Conservation (phyloP, 345 rosid genomes). For the Trapa incisa region DNA sequence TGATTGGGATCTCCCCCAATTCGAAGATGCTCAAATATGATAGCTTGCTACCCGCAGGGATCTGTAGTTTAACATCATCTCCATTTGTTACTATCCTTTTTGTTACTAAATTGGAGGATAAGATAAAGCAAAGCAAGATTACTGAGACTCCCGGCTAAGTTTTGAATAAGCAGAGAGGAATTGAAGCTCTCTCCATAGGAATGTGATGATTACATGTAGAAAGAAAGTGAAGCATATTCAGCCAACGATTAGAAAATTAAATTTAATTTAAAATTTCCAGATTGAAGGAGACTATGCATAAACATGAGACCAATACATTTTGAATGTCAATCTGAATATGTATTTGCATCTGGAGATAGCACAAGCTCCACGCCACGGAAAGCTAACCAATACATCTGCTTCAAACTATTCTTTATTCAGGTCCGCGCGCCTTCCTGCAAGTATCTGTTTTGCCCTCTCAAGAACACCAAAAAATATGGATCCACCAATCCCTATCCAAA, state of each 20-base stretch:
- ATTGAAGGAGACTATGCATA: no score
- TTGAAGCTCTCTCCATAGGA: background rate
- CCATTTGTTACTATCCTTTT: no score
- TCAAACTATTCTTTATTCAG: conserved; percentile 6
- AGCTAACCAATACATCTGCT: background rate
- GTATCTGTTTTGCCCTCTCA: conserved; percentile 63
- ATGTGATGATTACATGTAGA: no score
- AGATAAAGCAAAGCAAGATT: background rate
- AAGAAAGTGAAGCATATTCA: no score
- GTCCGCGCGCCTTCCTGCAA: conserved; percentile 35
- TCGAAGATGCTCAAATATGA: conserved; percentile 27
- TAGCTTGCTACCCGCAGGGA: background rate
- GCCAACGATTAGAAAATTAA: no score
- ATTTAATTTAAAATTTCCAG: no score
- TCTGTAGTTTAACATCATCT: no score
- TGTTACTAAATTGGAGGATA: background rate
- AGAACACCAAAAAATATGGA: conserved; percentile 81
- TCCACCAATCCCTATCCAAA: conserved; percentile 93
- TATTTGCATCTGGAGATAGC: no score
- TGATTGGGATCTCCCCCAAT: conserved; percentile 65
- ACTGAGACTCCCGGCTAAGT: background rate
- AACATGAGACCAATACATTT: no score
- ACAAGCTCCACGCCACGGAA: no score
- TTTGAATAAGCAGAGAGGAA: background rate
- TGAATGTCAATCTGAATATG: no score